Conservation (phyloP, 371 early-diverging fungal species). For the Zychaea mexicana region DNA sequence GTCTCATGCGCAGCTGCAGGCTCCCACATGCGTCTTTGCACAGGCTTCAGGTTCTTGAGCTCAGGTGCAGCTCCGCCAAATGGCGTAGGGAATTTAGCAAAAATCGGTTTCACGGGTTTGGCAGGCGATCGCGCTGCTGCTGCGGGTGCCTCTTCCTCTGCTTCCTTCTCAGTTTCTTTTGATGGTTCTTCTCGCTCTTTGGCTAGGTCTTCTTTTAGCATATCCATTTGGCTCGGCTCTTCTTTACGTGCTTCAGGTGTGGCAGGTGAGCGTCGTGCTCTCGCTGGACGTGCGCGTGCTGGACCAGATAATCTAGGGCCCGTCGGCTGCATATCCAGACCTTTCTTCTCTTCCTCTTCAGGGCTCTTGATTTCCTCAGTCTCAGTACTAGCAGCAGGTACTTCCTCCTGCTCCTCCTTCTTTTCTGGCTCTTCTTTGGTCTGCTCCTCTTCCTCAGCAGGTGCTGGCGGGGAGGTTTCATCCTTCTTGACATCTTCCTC, state of each 20-base stretch:
- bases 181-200: constrained; percentile 21
- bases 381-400: too few relatives aligned
- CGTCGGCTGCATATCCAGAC: constrained; percentile 30
- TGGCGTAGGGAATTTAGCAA: constrained; percentile 67
- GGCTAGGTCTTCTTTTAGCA: constrained; percentile 39
- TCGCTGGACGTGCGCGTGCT: constrained; percentile 24
- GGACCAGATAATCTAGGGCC: constrained; percentile 49
- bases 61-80: constrained; percentile 51
- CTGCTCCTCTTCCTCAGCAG: constrained; percentile 16
- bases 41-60: constrained; percentile 43
- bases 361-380: constrained; percentile 3
- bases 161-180: constrained; percentile 19
- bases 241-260: constrained; percentile 20
- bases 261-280: constrained; percentile 33
- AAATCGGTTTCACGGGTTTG: constrained; percentile 67
- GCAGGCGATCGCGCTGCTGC: constrained; percentile 46
- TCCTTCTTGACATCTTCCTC: neutral
- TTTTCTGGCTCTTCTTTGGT: constrained; percentile 5
- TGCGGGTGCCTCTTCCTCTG: constrained; percentile 8
- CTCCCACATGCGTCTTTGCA: constrained; percentile 45
- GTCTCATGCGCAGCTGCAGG: constrained; percentile 29
- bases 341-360: constrained; percentile 18
- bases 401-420: neutral
- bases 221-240: constrained; percentile 48
- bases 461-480: neutral